Evolutionary conservation across 1,139 yeast species (phyloP), one percentile per base, ranked within the genome.

Genomic region (Pichia sp.): DNA sequence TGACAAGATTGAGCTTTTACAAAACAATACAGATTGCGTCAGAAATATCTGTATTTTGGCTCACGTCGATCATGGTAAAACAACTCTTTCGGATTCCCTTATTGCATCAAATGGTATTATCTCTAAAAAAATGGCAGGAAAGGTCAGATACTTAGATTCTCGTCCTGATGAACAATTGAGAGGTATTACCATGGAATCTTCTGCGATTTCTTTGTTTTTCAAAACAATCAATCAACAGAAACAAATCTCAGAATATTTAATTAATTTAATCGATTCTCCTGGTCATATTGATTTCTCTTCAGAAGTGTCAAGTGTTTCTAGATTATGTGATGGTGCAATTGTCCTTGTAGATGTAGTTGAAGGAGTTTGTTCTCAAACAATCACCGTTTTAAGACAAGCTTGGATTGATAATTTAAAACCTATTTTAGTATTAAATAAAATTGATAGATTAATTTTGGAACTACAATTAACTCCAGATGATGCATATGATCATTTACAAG

Each of bases 31-130:
- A 1, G 65, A 72, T 10, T 67, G 77, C 47, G 78, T 91, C 27
- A 70, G 98, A 46, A 93, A 93, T 62, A 87, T 93, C 35, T 93
- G 98, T 63, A 88, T 93, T 48, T 69, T 93, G 41, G 99, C 99
- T 1, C 99, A 93, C 64, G 98, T 93, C 25, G 99, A 93, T 60
- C 99, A 93, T 60, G 99, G 99, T 32, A 93, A 91, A 64, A 93
- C 99, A 0, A 86, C 97, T 2, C 68, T 93, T 34, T 84, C 96
- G 40, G 99, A 93, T 62, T 85, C 95, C 7, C 68, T 93, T 39
- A 65, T 93, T 38, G 97, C 98, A 23, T 83, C 95, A 38, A 93
- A 93, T 64, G 98, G 98, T 40, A 88, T 93, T 60, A 88, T 93
- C 43, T 89, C 98, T 0, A 95, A 84, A 51, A 72, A 91, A 55